Evolutionary conservation across 495 filamentous ascomycete species (phyloP).

Genomic region (Xylaria longipes): DNA sequence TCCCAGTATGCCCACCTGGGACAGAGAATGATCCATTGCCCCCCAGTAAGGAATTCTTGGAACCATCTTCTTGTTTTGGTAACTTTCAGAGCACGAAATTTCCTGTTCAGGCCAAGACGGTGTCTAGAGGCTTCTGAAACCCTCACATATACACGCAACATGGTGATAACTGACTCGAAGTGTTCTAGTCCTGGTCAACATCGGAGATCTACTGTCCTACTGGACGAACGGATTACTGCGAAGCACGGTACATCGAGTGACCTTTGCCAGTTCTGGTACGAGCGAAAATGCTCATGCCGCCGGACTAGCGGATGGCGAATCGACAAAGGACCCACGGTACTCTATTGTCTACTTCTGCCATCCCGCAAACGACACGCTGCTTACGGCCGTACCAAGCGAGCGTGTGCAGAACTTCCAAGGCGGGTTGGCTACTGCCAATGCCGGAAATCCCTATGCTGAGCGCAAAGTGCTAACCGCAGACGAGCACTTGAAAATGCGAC

Average conservation of each 20-base stretch:
- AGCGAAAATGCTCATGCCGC: slow-evolving; percentile 27
- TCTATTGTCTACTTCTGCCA: slow-evolving; percentile 94
- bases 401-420: slow-evolving; percentile 43
- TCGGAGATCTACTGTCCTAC: slow-evolving; percentile 87
- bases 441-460: slow-evolving; percentile 50
- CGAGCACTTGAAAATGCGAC: slow-evolving; percentile 78
- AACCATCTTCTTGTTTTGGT: too few species aligned
- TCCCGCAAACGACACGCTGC: slow-evolving; percentile 71
- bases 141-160: too few species aligned
- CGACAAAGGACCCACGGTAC: slow-evolving; percentile 63
- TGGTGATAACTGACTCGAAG: too few species aligned
- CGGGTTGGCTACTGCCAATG: slow-evolving; percentile 40
- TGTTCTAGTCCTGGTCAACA: slow-evolving; percentile 93
- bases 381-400: slow-evolving; percentile 78
- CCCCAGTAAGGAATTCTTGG: too few species aligned
- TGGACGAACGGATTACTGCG: slow-evolving; percentile 89
- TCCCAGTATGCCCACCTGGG: slow-evolving; percentile 64
- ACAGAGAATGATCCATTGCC: slow-evolving; percentile 63
- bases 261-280: slow-evolving; percentile 64
- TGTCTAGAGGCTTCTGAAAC: too few species aligned
- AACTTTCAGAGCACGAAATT: too few species aligned
- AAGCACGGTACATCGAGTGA: slow-evolving; percentile 87
- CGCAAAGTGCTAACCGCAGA: slow-evolving; percentile 75
- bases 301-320: slow-evolving; percentile 60
- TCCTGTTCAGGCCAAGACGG: too few species aligned